Evolutionary conservation across 2,329 filamentous ascomycete species (phyloP), one percentile per base, ranked within the genome.

Genomic region (Fusarium aywerte): DNA sequence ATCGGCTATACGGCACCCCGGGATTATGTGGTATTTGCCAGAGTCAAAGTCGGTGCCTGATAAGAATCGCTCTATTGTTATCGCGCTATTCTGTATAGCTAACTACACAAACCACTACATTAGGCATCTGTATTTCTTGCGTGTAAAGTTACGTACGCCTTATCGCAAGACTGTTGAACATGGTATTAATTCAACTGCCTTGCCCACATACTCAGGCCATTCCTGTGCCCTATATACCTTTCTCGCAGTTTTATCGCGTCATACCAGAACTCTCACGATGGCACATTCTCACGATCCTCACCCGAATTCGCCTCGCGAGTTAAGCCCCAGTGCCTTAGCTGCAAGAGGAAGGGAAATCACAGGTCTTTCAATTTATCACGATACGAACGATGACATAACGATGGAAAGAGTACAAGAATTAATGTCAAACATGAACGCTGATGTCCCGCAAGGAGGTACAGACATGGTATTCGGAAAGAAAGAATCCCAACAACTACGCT

Each of bases 361-460:
- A 0, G 58, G 56, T 0, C 29, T 61, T 4, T 40, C 39, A 12
- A 45, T 61, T 0, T 61, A 33, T 4, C 6, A 21, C 8, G 18
- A 54, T 11, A 54, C 33, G 4, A 61, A 29, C 7, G 58, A 61
- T 7, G 39, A 54, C 0, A 54, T 54, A 7, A 27, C 25, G 1
- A 15, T 12, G 10, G 56, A 61, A 4, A 61, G 45, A 32, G 58
- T 40, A 0, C 21, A 32, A 2, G 29, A 44, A 2, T 13, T 61
- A 0, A 10, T 61, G 16, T 16, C 39, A 2, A 36, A 54, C 4
- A 61, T 61, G 56, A 29, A 61, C 9, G 7, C 11, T 0, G 58
- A 61, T 4, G 16, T 54, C 0, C 58, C 58, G 3, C 39, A 40
- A 27, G 56, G 56, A 1, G 58, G 58, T 3, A 12, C 3, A 4